phyloP scores from a whole-genome alignment of 169 alveolate genomes.

The Plasmodium coatneyi region DNA sequence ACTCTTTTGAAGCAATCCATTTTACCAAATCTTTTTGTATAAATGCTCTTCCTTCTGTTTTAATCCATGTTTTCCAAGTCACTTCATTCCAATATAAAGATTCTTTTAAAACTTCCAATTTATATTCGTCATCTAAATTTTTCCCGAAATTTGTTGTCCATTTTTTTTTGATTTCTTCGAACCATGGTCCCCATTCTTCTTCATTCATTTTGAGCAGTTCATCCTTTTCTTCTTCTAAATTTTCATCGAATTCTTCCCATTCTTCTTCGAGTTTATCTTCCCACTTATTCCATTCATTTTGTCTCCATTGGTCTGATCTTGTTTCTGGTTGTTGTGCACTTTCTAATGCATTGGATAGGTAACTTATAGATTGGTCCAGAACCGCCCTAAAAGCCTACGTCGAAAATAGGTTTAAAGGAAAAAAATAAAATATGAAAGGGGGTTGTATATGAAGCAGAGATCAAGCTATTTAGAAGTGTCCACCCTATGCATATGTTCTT shows the following conservation, averaged over 20 bases:
- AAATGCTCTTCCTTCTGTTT: background rate
- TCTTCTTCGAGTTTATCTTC: background rate
- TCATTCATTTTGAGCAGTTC: background rate
- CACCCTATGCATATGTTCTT: background rate
- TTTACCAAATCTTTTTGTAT: background rate
- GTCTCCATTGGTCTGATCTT: conserved; percentile 18
- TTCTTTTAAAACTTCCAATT: background rate
- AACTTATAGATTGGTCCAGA: background rate
- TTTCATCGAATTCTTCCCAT: background rate
- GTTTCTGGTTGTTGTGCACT: background rate
- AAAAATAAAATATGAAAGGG: background rate
- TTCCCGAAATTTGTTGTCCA: conserved; percentile 16
- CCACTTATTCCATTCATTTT: conserved; percentile 13
- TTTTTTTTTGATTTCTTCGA: background rate
- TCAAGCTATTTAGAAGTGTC: background rate
- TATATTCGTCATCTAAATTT: conserved; percentile 16
- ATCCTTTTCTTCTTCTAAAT: conserved; percentile 14
- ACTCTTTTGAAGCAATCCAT: conserved; percentile 7
- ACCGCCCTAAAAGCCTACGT: background rate
- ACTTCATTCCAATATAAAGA: conserved; percentile 1
- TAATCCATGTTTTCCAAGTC: conserved; percentile 16
- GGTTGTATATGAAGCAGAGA: background rate
- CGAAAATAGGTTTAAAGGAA: background rate
- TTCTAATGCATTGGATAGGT: background rate
- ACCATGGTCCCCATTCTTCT: conserved; percentile 6